Evolutionary conservation across 495 filamentous ascomycete species (phyloP).

Genomic region (Glarea lozoyensis): DNA sequence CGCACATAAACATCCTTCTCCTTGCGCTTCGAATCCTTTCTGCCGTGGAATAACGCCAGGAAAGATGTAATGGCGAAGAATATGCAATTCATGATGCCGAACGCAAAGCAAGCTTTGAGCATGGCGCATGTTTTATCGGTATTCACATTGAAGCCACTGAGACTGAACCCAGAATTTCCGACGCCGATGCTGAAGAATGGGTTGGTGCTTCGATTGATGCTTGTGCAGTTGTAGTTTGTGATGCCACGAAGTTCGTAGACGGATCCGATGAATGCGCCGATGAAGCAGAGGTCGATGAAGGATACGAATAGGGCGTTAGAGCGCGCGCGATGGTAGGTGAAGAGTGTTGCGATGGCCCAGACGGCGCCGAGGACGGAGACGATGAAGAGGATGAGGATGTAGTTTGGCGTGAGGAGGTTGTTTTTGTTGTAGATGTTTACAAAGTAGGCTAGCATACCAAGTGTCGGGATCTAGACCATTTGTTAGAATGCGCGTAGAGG

Average conservation of each 20-base stretch:
- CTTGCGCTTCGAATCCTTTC: constrained; percentile 30
- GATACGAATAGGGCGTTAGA: constrained; percentile 68
- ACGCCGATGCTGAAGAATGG: constrained; percentile 45
- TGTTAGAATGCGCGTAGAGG: constrained; percentile 9
- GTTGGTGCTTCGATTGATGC: constrained; percentile 29
- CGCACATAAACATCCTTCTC: constrained; percentile 25
- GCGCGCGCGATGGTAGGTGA: constrained; percentile 65
- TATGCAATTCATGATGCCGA: constrained; percentile 79
- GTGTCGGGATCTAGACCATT: constrained; percentile 57
- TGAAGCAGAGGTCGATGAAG: constrained; percentile 69
- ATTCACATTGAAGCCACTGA: constrained; percentile 35
- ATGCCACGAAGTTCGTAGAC: constrained; percentile 71
- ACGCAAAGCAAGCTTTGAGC: constrained; percentile 78
- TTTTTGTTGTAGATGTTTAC: constrained; percentile 61
- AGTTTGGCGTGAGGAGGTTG: constrained; percentile 67
- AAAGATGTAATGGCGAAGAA: constrained; percentile 72
- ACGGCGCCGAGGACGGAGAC: constrained; percentile 68
- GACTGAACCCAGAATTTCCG: constrained; percentile 45
- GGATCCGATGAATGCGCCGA: constrained; percentile 73
- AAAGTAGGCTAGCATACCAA: constrained; percentile 86
- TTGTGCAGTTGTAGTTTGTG: constrained; percentile 52
- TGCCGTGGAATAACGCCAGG: constrained; percentile 50
- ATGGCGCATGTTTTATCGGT: constrained; percentile 74
- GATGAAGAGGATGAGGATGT: constrained; percentile 88
- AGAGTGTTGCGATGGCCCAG: constrained; percentile 74